Conservation (phyloP, 2,329 filamentous ascomycete species). For the Chaetomiaceae sp. region DNA sequence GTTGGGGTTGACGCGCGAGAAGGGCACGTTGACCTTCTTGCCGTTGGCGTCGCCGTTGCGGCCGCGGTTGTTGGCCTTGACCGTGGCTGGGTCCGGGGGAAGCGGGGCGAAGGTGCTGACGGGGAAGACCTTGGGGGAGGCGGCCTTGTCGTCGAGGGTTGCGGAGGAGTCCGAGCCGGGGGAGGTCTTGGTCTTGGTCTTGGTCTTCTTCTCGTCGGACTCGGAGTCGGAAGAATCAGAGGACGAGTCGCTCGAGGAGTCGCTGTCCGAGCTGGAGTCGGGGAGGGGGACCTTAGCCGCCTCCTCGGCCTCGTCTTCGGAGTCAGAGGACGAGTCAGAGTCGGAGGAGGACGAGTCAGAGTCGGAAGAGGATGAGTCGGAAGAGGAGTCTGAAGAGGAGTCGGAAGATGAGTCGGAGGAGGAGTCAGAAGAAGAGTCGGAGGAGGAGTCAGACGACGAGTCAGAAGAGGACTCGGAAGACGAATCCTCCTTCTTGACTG, state of each 20-base stretch:
- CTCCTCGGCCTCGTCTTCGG: slow-evolving; percentile 25
- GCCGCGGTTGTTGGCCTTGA: slow-evolving; percentile 37
- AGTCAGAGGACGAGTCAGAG: slow-evolving; percentile 30
- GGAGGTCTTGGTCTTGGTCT: slow-evolving; percentile 11
- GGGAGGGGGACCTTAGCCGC: slow-evolving; percentile 29
- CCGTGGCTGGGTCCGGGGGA: slow-evolving; percentile 44
- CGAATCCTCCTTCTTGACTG: slow-evolving; percentile 10
- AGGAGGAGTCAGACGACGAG: slow-evolving; percentile 32
- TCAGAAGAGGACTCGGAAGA: slow-evolving; percentile 32
- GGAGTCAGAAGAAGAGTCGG: slow-evolving; percentile 15
- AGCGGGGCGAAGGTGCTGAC: slow-evolving; percentile 43
- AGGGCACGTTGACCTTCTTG: slow-evolving; percentile 61
- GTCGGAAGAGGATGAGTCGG: slow-evolving; percentile 20
- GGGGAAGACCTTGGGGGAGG: slow-evolving; percentile 45
- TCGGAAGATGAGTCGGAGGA: slow-evolving; percentile 20
- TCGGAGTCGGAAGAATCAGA: slow-evolving; percentile 7
- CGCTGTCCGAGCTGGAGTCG: slow-evolving; percentile 31
- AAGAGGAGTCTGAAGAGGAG: slow-evolving; percentile 32
- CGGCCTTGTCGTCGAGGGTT: slow-evolving; percentile 46
- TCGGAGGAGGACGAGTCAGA: slow-evolving; percentile 26
- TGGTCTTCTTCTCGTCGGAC: slow-evolving; percentile 3
- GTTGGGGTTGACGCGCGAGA: slow-evolving; percentile 70
- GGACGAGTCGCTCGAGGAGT: slow-evolving; percentile 24
- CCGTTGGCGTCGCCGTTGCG: slow-evolving; percentile 32
- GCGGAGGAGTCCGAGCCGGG: slow-evolving; percentile 36